Evolutionary conservation across 768 basidiomycete genomes (phyloP), one percentile per base, ranked within the genome.

Genomic region (Boletus coccyginus): DNA sequence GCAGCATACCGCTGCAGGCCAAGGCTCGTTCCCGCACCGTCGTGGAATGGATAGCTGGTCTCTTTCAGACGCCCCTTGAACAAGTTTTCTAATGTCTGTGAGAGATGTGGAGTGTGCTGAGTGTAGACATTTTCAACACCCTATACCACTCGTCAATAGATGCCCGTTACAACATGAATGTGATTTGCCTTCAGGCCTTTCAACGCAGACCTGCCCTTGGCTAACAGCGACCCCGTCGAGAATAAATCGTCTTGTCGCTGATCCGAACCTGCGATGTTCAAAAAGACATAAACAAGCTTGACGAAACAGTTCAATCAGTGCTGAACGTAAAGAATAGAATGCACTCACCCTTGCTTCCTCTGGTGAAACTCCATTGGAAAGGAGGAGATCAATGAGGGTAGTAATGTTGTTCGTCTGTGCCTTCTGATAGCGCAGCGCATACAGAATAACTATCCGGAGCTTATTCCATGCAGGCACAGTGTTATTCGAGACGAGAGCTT

Each of bases 111-210:
- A 16, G 86, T 87, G 65, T 98, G 97, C 63, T 98, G 97, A 53
- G 94, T 99, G 70, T 98, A 99, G 16, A 98, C 95, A 65, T 99
- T 99, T 74, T 99, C 97, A 5, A 98, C 96, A 3, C 97, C 97
- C 92, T 95, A 53, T 5, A 59, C 36, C 27, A 57, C 49, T 35
- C 33, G 55, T 67, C 43, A 60, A 46, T 21, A 52, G 17, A n/a
- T 46, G 17, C 24, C 35, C 8, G 33, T 44, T 21, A 35, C 31
- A 29, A 36, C 9, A 17, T 9, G 13, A 40, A 36, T 16, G 39
- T n/a, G 21, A 60, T 74, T 33, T 52, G 92, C 93, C 81, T 97
- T 97, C 46, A 99, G 77, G 7, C 97, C 97, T 68, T 98, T 98
- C 64, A 99, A 70, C 0, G 95, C 97, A 32, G 92, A 94, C 53